phyloP scores from a whole-genome alignment of 202 grass and related monocot genomes.

The Cymbopogon flexuosus region DNA sequence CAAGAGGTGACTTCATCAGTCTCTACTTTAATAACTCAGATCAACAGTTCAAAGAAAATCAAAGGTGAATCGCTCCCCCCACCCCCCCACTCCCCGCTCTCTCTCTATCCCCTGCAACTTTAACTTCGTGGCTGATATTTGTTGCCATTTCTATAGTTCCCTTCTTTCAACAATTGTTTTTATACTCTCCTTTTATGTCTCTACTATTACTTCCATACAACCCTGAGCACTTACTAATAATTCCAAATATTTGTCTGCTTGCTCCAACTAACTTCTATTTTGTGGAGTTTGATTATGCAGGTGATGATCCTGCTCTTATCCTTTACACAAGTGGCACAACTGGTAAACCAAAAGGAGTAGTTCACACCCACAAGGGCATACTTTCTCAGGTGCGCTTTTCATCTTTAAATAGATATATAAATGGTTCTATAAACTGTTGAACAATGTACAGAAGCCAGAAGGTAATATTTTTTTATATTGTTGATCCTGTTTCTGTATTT shows the following conservation, averaged over 20 bases:
- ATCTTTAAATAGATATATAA: constrained; percentile 14
- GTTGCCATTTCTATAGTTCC: neutral
- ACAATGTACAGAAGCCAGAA: neutral
- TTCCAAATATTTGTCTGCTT: constrained; percentile 7
- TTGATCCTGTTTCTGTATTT: constrained; percentile 14
- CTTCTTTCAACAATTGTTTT: neutral
- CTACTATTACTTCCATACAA: neutral
- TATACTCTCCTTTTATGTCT: neutral
- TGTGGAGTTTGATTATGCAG: constrained; percentile 41
- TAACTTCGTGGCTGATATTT: constrained; percentile 1
- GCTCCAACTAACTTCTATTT: constrained; percentile 11
- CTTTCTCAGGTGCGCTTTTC: constrained; percentile 61
- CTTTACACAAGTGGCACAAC: constrained; percentile 98
- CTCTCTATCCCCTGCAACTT: neutral
- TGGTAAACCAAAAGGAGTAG: constrained; percentile 95
- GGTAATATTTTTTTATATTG: constrained; percentile 6
- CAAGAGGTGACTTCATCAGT: constrained; percentile 36
- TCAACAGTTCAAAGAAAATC: constrained; percentile 45
- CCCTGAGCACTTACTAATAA: neutral
- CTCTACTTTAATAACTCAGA: constrained; percentile 56
- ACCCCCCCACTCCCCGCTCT: neutral
- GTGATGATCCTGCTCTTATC: constrained; percentile 84
- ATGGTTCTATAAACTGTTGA: neutral
- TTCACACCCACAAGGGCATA: constrained; percentile 79
- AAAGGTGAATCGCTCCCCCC: constrained; percentile 43